A percentile compares a stretch with the other conserved stretches of the same genome.
phyloP scores from a whole-genome alignment of 2,329 filamentous ascomycete species.

The Fusarium irregulare region DNA sequence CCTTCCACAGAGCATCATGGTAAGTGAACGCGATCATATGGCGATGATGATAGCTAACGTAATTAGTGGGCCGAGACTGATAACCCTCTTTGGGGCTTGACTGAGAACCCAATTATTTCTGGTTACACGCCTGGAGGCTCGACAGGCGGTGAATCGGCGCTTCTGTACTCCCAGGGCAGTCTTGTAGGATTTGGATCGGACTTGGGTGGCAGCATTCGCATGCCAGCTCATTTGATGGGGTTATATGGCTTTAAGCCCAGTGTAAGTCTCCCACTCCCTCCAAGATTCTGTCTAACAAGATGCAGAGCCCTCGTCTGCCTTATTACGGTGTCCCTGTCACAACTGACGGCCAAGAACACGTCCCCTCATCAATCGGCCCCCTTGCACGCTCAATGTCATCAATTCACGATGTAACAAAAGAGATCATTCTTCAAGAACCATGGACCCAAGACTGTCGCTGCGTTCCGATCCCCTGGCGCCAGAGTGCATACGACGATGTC shows the following conservation, averaged over 20 bases:
- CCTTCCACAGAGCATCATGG: conserved; percentile 35
- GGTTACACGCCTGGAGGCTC: conserved; percentile 46
- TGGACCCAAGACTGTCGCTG: conserved; percentile 67
- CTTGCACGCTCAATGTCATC: conserved; percentile 61
- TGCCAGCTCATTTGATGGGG: conserved; percentile 44
- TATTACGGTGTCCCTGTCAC: conserved; percentile 70
- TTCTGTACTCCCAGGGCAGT: conserved; percentile 35
- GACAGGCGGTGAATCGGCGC: conserved; percentile 40
- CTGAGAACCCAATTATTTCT: conserved; percentile 34
- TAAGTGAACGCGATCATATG: rapidly evolving
- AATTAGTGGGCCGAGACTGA: conserved; percentile 43
- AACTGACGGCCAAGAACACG: conserved; percentile 72
- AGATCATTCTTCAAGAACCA: conserved; percentile 59
- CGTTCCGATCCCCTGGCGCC: conserved; percentile 65
- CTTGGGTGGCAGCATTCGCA: conserved; percentile 46
- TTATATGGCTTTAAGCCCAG: conserved; percentile 46
- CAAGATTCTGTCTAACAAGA: neutral
- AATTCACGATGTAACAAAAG: conserved; percentile 60
- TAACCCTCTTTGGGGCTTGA: conserved; percentile 47
- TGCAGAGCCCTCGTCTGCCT: conserved; percentile 65
- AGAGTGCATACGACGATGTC: conserved; percentile 54
- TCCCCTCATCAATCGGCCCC: conserved; percentile 71
- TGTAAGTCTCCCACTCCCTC: conserved; percentile 10
- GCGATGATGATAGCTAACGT: rapidly evolving
- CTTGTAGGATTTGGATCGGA: conserved; percentile 44